A percentile compares a stretch with the other conserved stretches of the same genome.
These are phyloP conservation scores for Ramularia endophylla DNA, from an alignment of 2,329 filamentous ascomycete species.

Conservation along the genomic window DNA sequence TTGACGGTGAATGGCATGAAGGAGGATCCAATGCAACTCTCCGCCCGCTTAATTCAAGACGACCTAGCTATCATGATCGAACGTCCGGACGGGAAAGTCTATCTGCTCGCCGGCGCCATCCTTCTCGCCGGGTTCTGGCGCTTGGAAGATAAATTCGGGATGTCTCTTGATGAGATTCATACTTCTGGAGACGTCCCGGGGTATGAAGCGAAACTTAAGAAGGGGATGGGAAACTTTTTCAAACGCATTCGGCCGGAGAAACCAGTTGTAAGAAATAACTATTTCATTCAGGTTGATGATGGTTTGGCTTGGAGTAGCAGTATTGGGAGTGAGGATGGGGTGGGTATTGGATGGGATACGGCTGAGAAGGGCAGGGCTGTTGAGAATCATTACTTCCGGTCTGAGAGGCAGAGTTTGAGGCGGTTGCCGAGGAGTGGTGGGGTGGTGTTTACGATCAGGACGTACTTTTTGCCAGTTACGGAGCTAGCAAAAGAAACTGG, in stretches of 20 bases:
- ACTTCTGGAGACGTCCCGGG: slow-evolving; percentile 70
- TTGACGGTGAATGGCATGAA: slow-evolving; percentile 38
- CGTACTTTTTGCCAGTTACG: slow-evolving; percentile 68
- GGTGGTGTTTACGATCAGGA: slow-evolving; percentile 68
- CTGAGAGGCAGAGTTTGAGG: slow-evolving; percentile 65
- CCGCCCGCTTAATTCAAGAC: slow-evolving; percentile 68
- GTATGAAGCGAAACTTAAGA: slow-evolving; percentile 64
- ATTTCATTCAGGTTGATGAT: slow-evolving; percentile 84
- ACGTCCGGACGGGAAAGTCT: slow-evolving; percentile 68
- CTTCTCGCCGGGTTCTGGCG: slow-evolving; percentile 80
- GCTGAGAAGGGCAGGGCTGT: slow-evolving; percentile 69
- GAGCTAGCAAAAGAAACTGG: slow-evolving; percentile 65
- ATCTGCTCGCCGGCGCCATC: slow-evolving; percentile 69
- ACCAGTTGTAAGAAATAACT: slow-evolving; percentile 67
- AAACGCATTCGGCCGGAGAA: slow-evolving; percentile 61
- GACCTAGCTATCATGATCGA: slow-evolving; percentile 83
- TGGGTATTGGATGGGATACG: slow-evolving; percentile 63
- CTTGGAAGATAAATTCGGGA: slow-evolving; percentile 71
- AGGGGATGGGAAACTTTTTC: slow-evolving; percentile 79
- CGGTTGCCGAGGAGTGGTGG: slow-evolving; percentile 46
- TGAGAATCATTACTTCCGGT: slow-evolving; percentile 69
- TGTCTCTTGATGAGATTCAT: slow-evolving; percentile 74
- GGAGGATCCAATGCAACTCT: slow-evolving; percentile 75
- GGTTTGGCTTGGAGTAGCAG: slow-evolving; percentile 67
- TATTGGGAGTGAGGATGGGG: slow-evolving; percentile 65